A percentile compares a stretch with the other conserved stretches of the same genome.
These are phyloP conservation scores for Talaromyces verruculosus DNA, from an alignment of 2,329 filamentous ascomycete genomes.

Conservation along the genomic window DNA sequence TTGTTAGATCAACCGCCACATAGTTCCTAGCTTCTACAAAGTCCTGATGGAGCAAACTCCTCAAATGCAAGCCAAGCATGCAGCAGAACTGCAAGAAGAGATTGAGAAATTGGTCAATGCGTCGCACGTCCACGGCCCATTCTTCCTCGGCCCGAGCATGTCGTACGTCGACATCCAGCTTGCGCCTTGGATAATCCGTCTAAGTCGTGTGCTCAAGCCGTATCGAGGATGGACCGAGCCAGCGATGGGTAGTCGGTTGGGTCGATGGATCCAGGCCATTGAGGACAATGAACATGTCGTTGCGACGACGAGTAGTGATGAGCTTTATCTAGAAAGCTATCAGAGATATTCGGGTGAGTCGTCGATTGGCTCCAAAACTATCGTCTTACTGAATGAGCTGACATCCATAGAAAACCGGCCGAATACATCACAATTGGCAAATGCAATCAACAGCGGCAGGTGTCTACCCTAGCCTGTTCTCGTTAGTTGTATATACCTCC, in stretches of 20 bases:
- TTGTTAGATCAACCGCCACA: conserved; percentile 67
- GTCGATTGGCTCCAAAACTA: not conserved
- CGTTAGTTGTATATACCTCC: not conserved
- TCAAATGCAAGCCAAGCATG: conserved; percentile 58
- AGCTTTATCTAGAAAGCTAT: conserved; percentile 68
- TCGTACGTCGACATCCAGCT: conserved; percentile 72
- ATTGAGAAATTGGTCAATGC: conserved; percentile 63
- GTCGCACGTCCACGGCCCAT: conserved; percentile 62
- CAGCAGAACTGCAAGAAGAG: conserved; percentile 63
- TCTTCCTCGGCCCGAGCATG: conserved; percentile 61
- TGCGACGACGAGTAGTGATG: conserved; percentile 66
- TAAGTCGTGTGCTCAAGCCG: conserved; percentile 64
- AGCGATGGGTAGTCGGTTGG: conserved; percentile 64
- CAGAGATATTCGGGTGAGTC: conserved; percentile 58
- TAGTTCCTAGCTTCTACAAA: conserved; percentile 74
- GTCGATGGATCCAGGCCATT: conserved; percentile 68
- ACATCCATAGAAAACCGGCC: conserved; percentile 57
- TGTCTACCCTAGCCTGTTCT: conserved; percentile 47
- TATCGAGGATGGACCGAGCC: conserved; percentile 67
- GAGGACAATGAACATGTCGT: conserved; percentile 63
- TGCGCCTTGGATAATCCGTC: conserved; percentile 70
- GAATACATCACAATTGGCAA: conserved; percentile 58
- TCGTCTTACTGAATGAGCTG: not conserved
- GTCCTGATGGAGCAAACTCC: conserved; percentile 66
- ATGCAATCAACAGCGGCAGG: conserved; percentile 59